Evolutionary conservation across 768 basidiomycete species (phyloP).

Genomic region (Rhodosporidiobolus odoratus): DNA sequence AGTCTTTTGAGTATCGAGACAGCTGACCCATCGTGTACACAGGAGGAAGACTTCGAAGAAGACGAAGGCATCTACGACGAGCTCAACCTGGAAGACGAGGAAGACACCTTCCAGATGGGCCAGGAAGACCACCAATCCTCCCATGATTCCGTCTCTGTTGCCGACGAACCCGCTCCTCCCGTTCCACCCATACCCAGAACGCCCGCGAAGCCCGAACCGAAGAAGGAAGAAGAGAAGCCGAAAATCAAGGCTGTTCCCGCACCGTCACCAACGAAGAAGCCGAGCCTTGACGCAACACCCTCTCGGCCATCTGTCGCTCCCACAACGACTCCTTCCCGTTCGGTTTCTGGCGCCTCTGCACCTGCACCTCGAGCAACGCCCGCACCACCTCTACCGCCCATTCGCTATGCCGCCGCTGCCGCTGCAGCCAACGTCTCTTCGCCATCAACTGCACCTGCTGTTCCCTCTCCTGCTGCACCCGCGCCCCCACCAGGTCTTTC

Average conservation of each 20-base stretch:
- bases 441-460: slow-evolving; percentile 3
- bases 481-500: slow-evolving; percentile 50
- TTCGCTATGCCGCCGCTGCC: slow-evolving; percentile 87
- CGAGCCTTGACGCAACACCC: slow-evolving; percentile 22
- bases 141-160: slow-evolving; percentile 63
- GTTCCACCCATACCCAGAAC: slow-evolving; percentile 37
- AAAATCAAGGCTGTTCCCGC: slow-evolving; percentile 5
- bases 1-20: not conserved
- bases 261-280: slow-evolving; percentile 22
- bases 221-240: slow-evolving; percentile 7
- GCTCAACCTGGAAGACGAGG: slow-evolving; percentile 92
- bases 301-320: slow-evolving; percentile 17
- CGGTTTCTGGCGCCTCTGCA: slow-evolving; percentile 11
- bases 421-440: slow-evolving; percentile 55
- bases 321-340: slow-evolving; percentile 16
- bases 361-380: slow-evolving; percentile 35
- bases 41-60: slow-evolving; percentile 98
- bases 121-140: slow-evolving; percentile 65
- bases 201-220: slow-evolving; percentile 18
- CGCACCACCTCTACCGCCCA: slow-evolving; percentile 58
- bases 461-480: slow-evolving; percentile 44
- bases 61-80: slow-evolving; percentile 97
- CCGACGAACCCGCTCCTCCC: slow-evolving; percentile 45
- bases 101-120: slow-evolving; percentile 68
- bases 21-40: slow-evolving; percentile 45